Evolutionary conservation across 345 rosid genomes (phyloP).

Genomic region (Euphorbia peplus): DNA sequence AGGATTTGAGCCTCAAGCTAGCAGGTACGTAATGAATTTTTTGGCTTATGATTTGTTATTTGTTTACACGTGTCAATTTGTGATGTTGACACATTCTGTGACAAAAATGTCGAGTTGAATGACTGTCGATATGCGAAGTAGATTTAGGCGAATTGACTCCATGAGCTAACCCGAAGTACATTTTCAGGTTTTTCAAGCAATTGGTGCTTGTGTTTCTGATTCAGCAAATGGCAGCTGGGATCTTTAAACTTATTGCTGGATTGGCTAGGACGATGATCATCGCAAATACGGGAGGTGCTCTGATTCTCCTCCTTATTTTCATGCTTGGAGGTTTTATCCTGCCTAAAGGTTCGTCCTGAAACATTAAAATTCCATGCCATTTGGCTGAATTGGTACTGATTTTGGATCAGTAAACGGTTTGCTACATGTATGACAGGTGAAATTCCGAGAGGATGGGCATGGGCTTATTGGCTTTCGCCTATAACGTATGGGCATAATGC

Average conservation of each 20-base stretch:
- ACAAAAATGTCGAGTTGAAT: no score
- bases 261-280: slow-evolving; percentile 75
- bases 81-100: no score
- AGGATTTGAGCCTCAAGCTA: slow-evolving; percentile 70
- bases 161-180: no score
- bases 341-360: slow-evolving; percentile 46
- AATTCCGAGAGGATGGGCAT: slow-evolving; percentile 80
- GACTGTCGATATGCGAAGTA: no score
- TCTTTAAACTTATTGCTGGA: slow-evolving; percentile 66
- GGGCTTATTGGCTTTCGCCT: slow-evolving; percentile 96
- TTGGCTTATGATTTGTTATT: no score
- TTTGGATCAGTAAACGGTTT: not conserved
- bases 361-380: no score
- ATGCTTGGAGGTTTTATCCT: slow-evolving; percentile 83
- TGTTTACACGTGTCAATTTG: no score
- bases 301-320: slow-evolving; percentile 63
- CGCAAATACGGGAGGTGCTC: slow-evolving; percentile 76
- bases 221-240: slow-evolving; percentile 83
- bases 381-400: no score
- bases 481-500: slow-evolving; percentile 69
- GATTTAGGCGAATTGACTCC: no score
- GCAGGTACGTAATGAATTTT: slow-evolving; percentile 40
- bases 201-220: slow-evolving; percentile 53
- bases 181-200: slow-evolving; percentile 83
- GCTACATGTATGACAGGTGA: slow-evolving; percentile 36